Evolutionary conservation across 2,329 filamentous ascomycete species (phyloP).

Genomic region (Talaromyces funiculosus): DNA sequence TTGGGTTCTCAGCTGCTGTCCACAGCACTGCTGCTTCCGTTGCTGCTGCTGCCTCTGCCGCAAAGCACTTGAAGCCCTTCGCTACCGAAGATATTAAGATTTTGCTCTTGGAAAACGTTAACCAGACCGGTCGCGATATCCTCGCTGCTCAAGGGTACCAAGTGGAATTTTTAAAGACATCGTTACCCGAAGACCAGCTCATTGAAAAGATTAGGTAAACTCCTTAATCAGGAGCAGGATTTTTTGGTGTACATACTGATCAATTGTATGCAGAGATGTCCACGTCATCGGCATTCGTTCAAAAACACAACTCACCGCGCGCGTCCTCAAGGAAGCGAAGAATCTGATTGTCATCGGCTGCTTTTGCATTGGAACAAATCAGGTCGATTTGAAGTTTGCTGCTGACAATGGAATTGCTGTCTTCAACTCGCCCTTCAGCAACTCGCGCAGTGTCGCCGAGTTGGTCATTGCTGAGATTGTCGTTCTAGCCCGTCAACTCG

Average conservation of each 20-base stretch:
- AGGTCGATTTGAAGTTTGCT: constrained; percentile 42
- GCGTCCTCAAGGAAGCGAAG: constrained; percentile 80
- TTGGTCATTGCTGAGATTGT: constrained; percentile 94
- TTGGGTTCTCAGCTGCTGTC: constrained; percentile 44
- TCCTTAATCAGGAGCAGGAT: neutral
- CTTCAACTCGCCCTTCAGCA: constrained; percentile 98
- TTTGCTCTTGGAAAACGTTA: constrained; percentile 90
- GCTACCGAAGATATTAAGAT: constrained; percentile 96
- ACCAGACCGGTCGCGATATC: constrained; percentile 79
- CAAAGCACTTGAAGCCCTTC: constrained; percentile 88
- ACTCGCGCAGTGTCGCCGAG: constrained; percentile 94
- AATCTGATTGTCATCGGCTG: constrained; percentile 94
- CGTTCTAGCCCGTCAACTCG: constrained; percentile 79
- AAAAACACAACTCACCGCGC: constrained; percentile 88
- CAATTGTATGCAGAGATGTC: constrained; percentile 60
- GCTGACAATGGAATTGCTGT: constrained; percentile 70
- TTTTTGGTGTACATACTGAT: constrained; percentile 10
- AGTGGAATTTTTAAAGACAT: constrained; percentile 85
- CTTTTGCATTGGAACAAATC: constrained; percentile 94
- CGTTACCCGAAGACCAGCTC: constrained; percentile 83
- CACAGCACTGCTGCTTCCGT: constrained; percentile 34
- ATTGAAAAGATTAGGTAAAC: constrained; percentile 87
- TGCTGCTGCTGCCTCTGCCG: constrained; percentile 29
- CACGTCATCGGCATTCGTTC: constrained; percentile 98
- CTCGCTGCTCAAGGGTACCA: constrained; percentile 85